Conservation (phyloP, 148 eudicot genomes). For the Fagopyrum homotropicum region DNA sequence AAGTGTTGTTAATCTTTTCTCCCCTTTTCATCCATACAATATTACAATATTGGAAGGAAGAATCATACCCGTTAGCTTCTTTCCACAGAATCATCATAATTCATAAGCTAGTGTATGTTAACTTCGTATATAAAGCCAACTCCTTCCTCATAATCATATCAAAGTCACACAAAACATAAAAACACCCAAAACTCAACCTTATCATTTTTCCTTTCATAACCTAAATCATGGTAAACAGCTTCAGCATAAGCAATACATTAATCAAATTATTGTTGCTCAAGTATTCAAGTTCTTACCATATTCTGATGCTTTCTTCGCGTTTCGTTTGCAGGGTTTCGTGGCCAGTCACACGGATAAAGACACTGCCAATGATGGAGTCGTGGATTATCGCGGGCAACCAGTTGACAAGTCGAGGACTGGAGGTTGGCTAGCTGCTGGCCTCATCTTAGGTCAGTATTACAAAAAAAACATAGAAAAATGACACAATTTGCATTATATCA, state of each 20-base stretch:
- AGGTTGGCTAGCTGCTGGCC: slow-evolving; percentile 95
- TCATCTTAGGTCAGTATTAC: slow-evolving; percentile 58
- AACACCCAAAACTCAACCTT: background rate
- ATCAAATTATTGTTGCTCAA: background rate
- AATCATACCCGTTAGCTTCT: background rate
- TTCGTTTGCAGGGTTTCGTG: slow-evolving; percentile 44
- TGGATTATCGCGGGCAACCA: slow-evolving; percentile 67
- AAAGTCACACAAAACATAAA: background rate
- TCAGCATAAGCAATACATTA: background rate
- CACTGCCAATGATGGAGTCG: slow-evolving; percentile 25
- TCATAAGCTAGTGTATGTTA: background rate
- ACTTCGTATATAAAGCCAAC: background rate
- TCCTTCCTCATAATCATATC: background rate
- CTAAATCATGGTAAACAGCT: slow-evolving; percentile 12
- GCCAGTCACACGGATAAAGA: slow-evolving; percentile 33
- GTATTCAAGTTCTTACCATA: background rate
- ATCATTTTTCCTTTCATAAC: background rate
- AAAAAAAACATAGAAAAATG: background rate
- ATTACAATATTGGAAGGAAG: slow-evolving; percentile 2
- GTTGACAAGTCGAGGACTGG: slow-evolving; percentile 74
- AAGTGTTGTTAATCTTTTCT: background rate
- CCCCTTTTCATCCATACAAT: background rate
- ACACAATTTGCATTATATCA: background rate
- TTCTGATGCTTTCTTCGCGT: background rate
- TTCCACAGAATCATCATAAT: background rate